phyloP scores from a whole-genome alignment of 2,329 filamentous ascomycete species.

The Ophiostoma quercus region DNA sequence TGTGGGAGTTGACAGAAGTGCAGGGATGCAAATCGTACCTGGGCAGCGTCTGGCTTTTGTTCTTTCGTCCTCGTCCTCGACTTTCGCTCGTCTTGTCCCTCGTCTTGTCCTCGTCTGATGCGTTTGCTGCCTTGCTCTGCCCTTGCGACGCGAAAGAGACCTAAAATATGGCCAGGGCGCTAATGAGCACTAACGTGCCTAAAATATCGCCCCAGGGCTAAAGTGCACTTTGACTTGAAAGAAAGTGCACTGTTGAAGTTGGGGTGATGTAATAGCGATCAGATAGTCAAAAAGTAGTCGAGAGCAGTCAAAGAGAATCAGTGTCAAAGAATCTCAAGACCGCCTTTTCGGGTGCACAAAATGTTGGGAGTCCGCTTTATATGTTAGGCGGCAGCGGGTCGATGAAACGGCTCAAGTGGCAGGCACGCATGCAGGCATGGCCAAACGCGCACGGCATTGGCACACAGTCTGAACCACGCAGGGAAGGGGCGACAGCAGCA shows the following conservation, averaged over 20 bases:
- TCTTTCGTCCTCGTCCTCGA: not conserved
- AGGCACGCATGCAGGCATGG: not conserved
- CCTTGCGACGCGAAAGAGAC: slow-evolving; percentile 9
- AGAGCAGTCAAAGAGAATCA: not conserved
- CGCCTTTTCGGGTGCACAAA: not conserved
- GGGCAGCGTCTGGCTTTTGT: not conserved
- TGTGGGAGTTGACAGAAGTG: not conserved
- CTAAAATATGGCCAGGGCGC: not conserved
- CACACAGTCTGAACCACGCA: not conserved
- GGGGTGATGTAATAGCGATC: not conserved
- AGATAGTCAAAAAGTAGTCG: not conserved
- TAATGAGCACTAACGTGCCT: slow-evolving; percentile 7
- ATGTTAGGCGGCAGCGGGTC: slow-evolving; percentile 2
- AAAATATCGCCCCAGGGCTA: slow-evolving; percentile 4
- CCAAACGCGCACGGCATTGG: slow-evolving; percentile 7
- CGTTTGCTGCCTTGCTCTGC: not conserved
- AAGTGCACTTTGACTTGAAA: not conserved
- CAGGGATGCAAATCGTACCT: not conserved
- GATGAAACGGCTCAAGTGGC: not conserved
- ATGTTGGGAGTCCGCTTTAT: not conserved
- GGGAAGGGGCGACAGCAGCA: not conserved
- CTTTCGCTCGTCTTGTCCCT: not conserved
- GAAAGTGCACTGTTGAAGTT: not conserved
- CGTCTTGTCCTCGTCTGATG: not conserved
- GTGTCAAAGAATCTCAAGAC: not conserved